Percentiles rank a stretch among this genome's conserved stretches.
phyloP scores from a whole-genome alignment of 2,329 filamentous ascomycete genomes.

The Ascosphaera pollenicola region DNA sequence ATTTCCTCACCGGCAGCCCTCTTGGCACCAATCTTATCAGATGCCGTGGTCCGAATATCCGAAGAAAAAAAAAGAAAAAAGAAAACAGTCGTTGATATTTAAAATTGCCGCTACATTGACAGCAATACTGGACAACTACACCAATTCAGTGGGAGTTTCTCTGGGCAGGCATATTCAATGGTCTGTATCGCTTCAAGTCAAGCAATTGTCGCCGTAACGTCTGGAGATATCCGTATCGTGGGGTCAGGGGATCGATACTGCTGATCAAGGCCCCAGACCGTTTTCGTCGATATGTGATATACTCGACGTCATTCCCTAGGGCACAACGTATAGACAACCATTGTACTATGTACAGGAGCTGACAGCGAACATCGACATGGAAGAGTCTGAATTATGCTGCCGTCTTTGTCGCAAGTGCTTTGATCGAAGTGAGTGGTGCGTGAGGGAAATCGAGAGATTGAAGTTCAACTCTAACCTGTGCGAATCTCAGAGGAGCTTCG shows the following conservation, averaged over 20 bases:
- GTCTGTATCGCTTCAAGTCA: not conserved
- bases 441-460: not conserved
- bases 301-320: not conserved
- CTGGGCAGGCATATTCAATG: not conserved
- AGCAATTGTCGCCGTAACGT: not conserved
- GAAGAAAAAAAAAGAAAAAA: not conserved
- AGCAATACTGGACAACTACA: not conserved
- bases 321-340: not conserved
- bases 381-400: not conserved
- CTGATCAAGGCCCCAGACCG: not conserved
- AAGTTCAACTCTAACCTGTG: not conserved
- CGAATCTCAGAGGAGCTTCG: not conserved
- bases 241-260: not conserved
- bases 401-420: not conserved
- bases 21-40: not conserved
- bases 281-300: not conserved
- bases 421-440: not conserved
- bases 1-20: not conserved
- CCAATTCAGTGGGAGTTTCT: too few species aligned
- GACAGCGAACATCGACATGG: not conserved
- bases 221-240: not conserved
- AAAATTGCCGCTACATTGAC: too few species aligned
- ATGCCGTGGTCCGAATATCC: not conserved
- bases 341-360: not conserved
- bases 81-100: not conserved